These are phyloP conservation scores for Trypanosoma caninum DNA, from an alignment of 208 protist genomes.

Conservation along the genomic window DNA sequence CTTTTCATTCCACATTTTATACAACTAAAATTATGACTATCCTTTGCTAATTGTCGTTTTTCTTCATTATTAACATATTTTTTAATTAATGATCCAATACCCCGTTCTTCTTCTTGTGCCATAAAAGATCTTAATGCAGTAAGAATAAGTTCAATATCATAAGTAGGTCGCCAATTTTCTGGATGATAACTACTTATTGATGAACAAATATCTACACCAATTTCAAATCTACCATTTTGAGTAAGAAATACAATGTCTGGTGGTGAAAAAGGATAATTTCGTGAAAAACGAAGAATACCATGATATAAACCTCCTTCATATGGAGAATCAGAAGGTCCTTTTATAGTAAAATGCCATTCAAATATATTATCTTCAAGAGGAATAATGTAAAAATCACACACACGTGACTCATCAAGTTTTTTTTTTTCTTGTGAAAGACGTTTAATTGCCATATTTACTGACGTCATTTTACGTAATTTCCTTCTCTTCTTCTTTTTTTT, in stretches of 20 bases:
- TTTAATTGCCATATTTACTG: slow-evolving; percentile 53
- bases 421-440: slow-evolving; percentile 66
- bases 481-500: not conserved
- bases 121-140: slow-evolving; percentile 80
- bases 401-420: slow-evolving; percentile 42
- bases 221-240: slow-evolving; percentile 81
- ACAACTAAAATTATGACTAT: slow-evolving; percentile 55
- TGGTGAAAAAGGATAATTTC: slow-evolving; percentile 81
- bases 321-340: slow-evolving; percentile 64
- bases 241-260: slow-evolving; percentile 91
- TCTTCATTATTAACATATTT: slow-evolving; percentile 31
- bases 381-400: slow-evolving; percentile 53
- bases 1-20: slow-evolving; percentile 26
- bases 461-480: not conserved
- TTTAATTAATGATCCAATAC: slow-evolving; percentile 56
- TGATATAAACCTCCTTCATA: slow-evolving; percentile 89
- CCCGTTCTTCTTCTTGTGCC: slow-evolving; percentile 73
- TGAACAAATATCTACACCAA: slow-evolving; percentile 81
- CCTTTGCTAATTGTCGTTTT: slow-evolving; percentile 38
- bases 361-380: slow-evolving; percentile 95
- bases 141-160: slow-evolving; percentile 65
- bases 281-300: slow-evolving; percentile 71
- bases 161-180: slow-evolving; percentile 85
- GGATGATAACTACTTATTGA: slow-evolving; percentile 87
- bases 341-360: slow-evolving; percentile 98